phyloP scores from a whole-genome alignment of 1,139 yeast genomes.

The Wickerhamiella pararugosa region DNA sequence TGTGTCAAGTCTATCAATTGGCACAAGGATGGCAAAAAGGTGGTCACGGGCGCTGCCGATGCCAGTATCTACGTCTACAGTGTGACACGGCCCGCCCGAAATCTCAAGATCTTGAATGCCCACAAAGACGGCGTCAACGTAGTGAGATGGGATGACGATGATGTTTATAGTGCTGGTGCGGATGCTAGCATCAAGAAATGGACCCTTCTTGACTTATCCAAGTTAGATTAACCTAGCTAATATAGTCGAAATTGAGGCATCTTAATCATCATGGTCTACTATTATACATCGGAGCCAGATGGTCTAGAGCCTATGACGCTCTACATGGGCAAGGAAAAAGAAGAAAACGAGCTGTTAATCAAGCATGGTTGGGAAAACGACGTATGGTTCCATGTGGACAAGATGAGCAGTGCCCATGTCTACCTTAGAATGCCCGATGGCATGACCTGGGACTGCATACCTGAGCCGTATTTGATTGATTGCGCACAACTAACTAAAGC shows the following conservation, averaged over 20 bases:
- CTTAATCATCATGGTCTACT: background rate
- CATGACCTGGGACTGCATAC: slow-evolving; percentile 33
- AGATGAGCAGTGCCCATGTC: slow-evolving; percentile 69
- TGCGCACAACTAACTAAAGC: slow-evolving; percentile 70
- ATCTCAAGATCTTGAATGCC: slow-evolving; percentile 57
- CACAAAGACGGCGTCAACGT: slow-evolving; percentile 79
- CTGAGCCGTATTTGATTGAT: slow-evolving; percentile 38
- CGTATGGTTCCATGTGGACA: slow-evolving; percentile 73
- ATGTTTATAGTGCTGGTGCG: slow-evolving; percentile 55
- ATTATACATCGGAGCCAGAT: background rate
- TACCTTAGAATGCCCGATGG: slow-evolving; percentile 43
- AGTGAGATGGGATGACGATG: slow-evolving; percentile 48
- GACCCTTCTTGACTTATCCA: slow-evolving; percentile 21
- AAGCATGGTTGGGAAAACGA: slow-evolving; percentile 55
- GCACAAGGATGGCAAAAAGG: slow-evolving; percentile 57
- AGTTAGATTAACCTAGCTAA: background rate
- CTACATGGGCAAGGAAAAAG: slow-evolving; percentile 65
- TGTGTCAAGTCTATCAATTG: slow-evolving; percentile 64
- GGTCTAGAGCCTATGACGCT: slow-evolving; percentile 24
- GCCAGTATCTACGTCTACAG: slow-evolving; percentile 69
- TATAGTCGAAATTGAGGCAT: background rate
- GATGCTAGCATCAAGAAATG: slow-evolving; percentile 75
- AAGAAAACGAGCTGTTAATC: slow-evolving; percentile 61
- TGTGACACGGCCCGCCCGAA: slow-evolving; percentile 62
- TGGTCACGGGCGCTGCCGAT: slow-evolving; percentile 73